These are phyloP conservation scores for Claviceps spartinae DNA, from an alignment of 2,329 filamentous ascomycete genomes.

Conservation along the genomic window DNA sequence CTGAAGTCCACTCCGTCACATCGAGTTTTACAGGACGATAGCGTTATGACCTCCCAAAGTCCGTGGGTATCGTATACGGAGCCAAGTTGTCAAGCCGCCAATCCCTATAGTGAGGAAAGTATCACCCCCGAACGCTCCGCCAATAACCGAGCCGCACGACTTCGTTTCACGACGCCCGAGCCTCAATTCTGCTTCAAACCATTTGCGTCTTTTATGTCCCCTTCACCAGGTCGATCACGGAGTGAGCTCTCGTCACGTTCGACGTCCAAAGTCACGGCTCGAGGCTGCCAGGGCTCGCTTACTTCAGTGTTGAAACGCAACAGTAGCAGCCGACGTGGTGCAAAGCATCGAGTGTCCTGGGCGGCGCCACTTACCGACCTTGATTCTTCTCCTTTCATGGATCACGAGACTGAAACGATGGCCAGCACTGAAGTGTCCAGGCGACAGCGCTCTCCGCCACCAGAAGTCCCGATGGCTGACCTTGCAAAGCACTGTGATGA, in stretches of 20 bases:
- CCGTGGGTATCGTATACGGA: constrained; percentile 9
- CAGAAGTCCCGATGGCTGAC: constrained; percentile 20
- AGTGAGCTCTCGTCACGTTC: background rate
- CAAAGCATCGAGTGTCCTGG: constrained; percentile 3
- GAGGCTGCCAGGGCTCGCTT: constrained; percentile 5
- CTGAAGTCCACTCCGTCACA: background rate
- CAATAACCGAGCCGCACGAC: background rate
- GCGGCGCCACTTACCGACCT: constrained; percentile 1
- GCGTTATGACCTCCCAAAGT: constrained; percentile 7
- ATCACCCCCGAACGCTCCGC: background rate
- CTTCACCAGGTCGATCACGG: constrained; percentile 27
- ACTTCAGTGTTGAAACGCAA: constrained; percentile 22
- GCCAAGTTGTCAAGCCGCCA: background rate
- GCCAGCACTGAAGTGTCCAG: background rate
- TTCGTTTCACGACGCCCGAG: constrained; percentile 28
- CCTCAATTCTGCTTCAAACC: constrained; percentile 35
- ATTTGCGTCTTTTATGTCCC: constrained; percentile 38
- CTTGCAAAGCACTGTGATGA: constrained; percentile 19
- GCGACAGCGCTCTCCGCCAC: constrained; percentile 30
- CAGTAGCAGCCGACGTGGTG: background rate
- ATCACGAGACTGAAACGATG: background rate
- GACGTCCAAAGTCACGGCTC: background rate
- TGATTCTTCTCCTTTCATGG: background rate
- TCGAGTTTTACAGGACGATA: background rate
- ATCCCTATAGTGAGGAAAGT: background rate